Evolutionary conservation across 257 asterid genomes (phyloP).

Genomic region (Solanum virginianum): DNA sequence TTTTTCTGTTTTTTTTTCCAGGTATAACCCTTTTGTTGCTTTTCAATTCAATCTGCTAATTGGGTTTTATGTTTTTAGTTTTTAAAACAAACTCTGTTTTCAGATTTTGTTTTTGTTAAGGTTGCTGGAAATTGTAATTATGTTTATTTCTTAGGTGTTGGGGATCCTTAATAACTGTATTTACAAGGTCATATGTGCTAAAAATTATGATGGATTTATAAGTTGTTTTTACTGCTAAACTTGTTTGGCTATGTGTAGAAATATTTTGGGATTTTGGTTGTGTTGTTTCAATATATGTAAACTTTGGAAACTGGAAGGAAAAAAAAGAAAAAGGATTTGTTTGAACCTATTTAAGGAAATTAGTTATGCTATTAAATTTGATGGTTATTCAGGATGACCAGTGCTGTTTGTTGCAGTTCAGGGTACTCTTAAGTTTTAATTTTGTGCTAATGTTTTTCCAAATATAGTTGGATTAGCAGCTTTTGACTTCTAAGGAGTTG

Average conservation of each 20-base stretch:
- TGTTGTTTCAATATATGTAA: neutral
- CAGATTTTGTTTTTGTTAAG: neutral
- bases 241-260: neutral
- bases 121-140: neutral
- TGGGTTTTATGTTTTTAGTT: neutral
- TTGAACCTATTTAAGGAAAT: neutral
- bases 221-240: neutral
- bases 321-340: neutral
- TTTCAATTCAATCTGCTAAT: neutral
- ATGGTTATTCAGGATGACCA: neutral
- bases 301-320: neutral
- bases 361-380: neutral
- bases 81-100: neutral
- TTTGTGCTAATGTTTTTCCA: neutral
- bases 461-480: neutral
- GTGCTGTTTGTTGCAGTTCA: neutral
- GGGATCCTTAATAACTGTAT: neutral
- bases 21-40: constrained; percentile 16
- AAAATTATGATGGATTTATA: neutral
- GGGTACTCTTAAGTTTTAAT: neutral
- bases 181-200: no score
- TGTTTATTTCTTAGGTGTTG: neutral
- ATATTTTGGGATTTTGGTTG: neutral
- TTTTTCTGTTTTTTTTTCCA: constrained; percentile 10
- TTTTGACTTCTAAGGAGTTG: neutral